Base-by-base conservation (phyloP, 2,329 filamentous ascomycete species). In the Phialocephala sp. region DNA sequence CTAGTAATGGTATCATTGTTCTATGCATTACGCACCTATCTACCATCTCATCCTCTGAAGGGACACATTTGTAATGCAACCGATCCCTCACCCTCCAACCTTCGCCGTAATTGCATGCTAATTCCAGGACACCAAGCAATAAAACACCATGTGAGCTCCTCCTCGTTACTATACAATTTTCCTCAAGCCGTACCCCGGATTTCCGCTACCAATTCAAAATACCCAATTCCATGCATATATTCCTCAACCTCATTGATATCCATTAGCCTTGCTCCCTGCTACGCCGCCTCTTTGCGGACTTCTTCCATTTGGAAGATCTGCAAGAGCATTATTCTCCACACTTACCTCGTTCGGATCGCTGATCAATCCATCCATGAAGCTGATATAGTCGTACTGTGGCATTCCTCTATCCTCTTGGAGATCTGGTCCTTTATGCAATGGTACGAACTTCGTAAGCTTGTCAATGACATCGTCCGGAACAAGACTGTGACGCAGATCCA, bases 401-500 rank as follows among this genome's bases (percentile, higher is more conserved):
- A 92, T 80, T 60, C 94, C 90, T 62, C 93, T 85, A 77, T 98
- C 95, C 75, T 93, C 89, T 64, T 92, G 88, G 79, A 94, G 85
- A 78, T 97, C 94, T 2, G 93, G 93, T 0, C 94, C 95, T 59
- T 84, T 87, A 77, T 97, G 94, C 60, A 82, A 76, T 0, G 95
- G 95, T 85, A 99, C 97, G 60, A 92, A 92, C 74, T 91, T 86
- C 60, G 95, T 84, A 57, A 99, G 84, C 78, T 97, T 92, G 68
- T 97, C 94, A 75, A 99, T 97, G 69, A 99, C 91, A 76, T 98
- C 94, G 76, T 99, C 95, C 0, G 95, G 95, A 43, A 99, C 96
- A 45, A 99, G 86, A 50, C 91, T 95, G 79, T 99, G 95, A 66
- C 94, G 88, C 65, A 99, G 86, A 78, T 99, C 95, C 82, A 99